phyloP scores from a whole-genome alignment of 2,329 filamentous ascomycete genomes.

The Claviceps purpurea region DNA sequence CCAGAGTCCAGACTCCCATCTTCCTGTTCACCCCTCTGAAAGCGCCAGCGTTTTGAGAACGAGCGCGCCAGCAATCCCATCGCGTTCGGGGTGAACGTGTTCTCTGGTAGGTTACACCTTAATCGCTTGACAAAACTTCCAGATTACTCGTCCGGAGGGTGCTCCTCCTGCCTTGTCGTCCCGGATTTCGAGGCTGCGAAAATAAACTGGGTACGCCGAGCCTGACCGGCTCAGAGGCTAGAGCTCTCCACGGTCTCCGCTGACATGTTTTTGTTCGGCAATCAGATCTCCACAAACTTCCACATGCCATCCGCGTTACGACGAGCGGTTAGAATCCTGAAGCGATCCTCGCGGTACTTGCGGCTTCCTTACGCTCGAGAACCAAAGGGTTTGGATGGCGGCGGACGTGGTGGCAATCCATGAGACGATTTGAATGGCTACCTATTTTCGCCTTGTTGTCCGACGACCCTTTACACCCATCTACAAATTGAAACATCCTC shows the following conservation, averaged over 20 bases:
- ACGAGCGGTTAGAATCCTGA: neutral
- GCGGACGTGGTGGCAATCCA: conserved; percentile 12
- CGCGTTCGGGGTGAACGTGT: neutral
- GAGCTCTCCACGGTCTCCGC: neutral
- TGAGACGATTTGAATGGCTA: conserved; percentile 5
- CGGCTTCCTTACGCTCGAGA: neutral
- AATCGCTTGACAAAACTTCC: neutral
- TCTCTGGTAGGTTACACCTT: conserved; percentile 3
- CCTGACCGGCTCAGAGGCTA: too few species aligned
- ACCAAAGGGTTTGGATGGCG: conserved; percentile 4
- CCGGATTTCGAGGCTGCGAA: neutral
- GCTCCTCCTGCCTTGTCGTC: neutral
- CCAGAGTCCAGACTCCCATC: neutral
- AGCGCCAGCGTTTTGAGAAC: conserved; percentile 3
- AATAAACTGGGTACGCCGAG: neutral
- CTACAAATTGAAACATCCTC: conserved; percentile 21
- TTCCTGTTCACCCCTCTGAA: conserved; percentile 5
- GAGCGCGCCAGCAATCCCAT: conserved; percentile 5
- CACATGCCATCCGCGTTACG: neutral
- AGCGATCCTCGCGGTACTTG: neutral
- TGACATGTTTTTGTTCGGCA: neutral
- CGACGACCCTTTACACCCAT: conserved; percentile 1
- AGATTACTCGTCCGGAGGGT: neutral
- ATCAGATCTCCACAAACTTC: neutral
- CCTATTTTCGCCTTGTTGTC: neutral